phyloP scores from a whole-genome alignment of 2,329 filamentous ascomycete species.

The Aspergillus candidus region DNA sequence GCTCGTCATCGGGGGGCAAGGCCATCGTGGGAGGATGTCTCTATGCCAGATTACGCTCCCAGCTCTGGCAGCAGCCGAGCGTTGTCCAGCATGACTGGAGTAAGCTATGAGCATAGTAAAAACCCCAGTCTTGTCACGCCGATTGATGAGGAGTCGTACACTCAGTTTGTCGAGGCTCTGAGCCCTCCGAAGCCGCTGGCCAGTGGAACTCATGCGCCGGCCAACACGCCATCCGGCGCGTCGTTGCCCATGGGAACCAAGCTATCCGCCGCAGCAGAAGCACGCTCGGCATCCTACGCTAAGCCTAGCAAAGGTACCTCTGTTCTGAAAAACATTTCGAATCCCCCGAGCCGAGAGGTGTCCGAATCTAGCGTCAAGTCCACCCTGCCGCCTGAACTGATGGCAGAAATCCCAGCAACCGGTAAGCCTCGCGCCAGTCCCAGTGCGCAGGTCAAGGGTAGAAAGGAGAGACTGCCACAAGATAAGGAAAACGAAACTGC shows the following conservation, averaged over 20 bases:
- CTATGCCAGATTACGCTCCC: conserved; percentile 46
- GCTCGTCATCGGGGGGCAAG: conserved; percentile 27
- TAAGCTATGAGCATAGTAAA: conserved; percentile 40
- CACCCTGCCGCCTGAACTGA: conserved; percentile 10
- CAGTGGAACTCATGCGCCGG: conserved; percentile 26
- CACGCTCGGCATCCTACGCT: conserved; percentile 22
- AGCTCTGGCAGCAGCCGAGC: conserved; percentile 36
- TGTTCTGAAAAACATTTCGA: conserved; percentile 25
- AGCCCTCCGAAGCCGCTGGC: conserved; percentile 28
- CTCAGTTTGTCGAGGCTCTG: conserved; percentile 32
- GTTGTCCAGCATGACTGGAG: conserved; percentile 37
- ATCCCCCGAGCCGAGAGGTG: conserved; percentile 24
- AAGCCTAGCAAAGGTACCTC: conserved; percentile 16
- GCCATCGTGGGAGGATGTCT: conserved; percentile 40
- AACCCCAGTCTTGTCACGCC: conserved; percentile 29
- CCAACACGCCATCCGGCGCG: conserved; percentile 24
- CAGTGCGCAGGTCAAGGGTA: conserved; percentile 26
- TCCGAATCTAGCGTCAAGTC: conserved; percentile 30
- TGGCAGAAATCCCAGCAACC: conserved; percentile 15
- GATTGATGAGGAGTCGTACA: conserved; percentile 34
- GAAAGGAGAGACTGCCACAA: conserved; percentile 26
- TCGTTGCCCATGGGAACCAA: conserved; percentile 16
- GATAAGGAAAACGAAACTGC: conserved; percentile 18
- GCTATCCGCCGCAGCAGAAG: conserved; percentile 25
- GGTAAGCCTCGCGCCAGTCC: conserved; percentile 28